Percentiles rank a stretch among this genome's conserved stretches.
phyloP scores from a whole-genome alignment of 495 filamentous ascomycete species.

The Penicillium flavigenum region DNA sequence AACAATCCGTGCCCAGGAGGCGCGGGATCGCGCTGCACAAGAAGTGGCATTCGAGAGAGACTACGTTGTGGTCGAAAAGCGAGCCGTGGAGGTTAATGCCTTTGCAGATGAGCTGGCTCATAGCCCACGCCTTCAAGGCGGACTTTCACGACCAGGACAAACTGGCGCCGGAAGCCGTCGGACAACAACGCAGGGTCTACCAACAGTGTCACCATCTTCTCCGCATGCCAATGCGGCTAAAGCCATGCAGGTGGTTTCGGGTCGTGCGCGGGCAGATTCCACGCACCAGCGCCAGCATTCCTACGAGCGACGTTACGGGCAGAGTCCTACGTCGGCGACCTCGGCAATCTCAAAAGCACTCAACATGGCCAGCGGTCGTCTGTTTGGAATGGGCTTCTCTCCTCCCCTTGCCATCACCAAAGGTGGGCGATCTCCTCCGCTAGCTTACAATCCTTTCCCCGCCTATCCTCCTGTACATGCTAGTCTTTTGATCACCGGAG shows the following conservation, averaged over 20 bases:
- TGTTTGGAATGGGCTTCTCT: slow-evolving; percentile 73
- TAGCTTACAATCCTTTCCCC: slow-evolving; percentile 78
- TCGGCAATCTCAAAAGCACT: slow-evolving; percentile 93
- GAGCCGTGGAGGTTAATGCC: slow-evolving; percentile 91
- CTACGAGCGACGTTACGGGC: slow-evolving; percentile 74
- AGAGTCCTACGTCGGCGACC: slow-evolving; percentile 75
- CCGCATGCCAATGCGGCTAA: slow-evolving; percentile 48
- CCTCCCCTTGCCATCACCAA: slow-evolving; percentile 67
- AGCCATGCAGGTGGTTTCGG: slow-evolving; percentile 67
- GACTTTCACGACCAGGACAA: slow-evolving; percentile 37
- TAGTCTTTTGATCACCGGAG: slow-evolving; percentile 61
- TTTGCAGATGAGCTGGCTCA: slow-evolving; percentile 92
- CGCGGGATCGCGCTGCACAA: slow-evolving; percentile 74
- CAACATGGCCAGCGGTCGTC: slow-evolving; percentile 83
- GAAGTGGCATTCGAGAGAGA: slow-evolving; percentile 88
- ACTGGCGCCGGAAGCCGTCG: slow-evolving; percentile 61
- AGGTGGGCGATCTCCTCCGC: slow-evolving; percentile 67
- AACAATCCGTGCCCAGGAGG: slow-evolving; percentile 48
- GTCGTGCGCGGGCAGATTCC: slow-evolving; percentile 59
- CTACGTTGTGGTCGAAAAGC: slow-evolving; percentile 95
- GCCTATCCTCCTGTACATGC: slow-evolving; percentile 72
- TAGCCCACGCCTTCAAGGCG: slow-evolving; percentile 59
- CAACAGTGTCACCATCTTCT: slow-evolving; percentile 38
- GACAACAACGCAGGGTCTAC: slow-evolving; percentile 62
- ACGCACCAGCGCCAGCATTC: slow-evolving; percentile 67